A percentile compares a stretch with the other conserved stretches of the same genome.
These are phyloP conservation scores for Gossypium turneri DNA, from an alignment of 345 rosid species.

Conservation along the genomic window DNA sequence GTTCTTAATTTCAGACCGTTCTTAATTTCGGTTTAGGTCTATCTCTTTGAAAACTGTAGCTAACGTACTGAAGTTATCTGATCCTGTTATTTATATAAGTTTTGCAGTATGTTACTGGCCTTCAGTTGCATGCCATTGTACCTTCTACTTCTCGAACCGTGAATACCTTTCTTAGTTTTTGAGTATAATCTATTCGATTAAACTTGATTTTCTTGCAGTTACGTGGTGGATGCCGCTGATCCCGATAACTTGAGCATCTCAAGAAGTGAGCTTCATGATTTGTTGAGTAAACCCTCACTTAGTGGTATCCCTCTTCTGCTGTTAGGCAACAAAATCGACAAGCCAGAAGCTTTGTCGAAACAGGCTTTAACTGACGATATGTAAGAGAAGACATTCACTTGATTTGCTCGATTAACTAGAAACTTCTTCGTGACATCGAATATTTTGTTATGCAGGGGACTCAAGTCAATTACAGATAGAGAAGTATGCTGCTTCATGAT, in stretches of 20 bases:
- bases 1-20: neutral
- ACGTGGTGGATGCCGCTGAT: conserved; percentile 93
- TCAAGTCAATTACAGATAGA: conserved; percentile 63
- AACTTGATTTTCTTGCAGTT: conserved; percentile 33
- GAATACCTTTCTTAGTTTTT: neutral
- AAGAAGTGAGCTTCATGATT: conserved; percentile 83
- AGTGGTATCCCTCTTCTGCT: conserved; percentile 77
- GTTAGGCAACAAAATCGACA: conserved; percentile 91
- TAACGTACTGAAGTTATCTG: neutral
- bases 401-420: neutral
- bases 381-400: conserved; percentile 33
- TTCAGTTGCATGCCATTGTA: neutral
- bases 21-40: neutral
- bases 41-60: neutral
- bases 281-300: conserved; percentile 73
- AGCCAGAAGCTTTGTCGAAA: conserved; percentile 83
- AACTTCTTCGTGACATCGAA: neutral
- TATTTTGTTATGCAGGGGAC: conserved; percentile 41
- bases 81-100: neutral
- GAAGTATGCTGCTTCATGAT: conserved; percentile 96
- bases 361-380: conserved; percentile 76
- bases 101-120: neutral
- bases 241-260: conserved; percentile 72
- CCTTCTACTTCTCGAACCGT: neutral
- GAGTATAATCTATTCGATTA: neutral